phyloP scores from a whole-genome alignment of 345 rosid species.

The Psidium guajava region DNA sequence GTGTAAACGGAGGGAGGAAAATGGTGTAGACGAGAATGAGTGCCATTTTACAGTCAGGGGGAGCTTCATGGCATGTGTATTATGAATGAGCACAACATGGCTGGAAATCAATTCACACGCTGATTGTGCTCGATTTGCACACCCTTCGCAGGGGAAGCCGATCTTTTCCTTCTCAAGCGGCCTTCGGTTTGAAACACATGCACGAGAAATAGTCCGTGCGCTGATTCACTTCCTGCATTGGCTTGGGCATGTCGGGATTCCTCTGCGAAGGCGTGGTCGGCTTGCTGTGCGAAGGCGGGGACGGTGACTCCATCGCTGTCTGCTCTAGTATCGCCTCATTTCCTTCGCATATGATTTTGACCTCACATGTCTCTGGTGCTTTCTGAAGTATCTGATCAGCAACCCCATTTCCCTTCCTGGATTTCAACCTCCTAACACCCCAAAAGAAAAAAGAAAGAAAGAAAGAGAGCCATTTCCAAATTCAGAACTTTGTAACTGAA shows the following conservation, averaged over 20 bases:
- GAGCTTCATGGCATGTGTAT: background rate
- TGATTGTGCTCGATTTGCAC: background rate
- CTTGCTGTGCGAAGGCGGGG: background rate
- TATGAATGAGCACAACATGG: background rate
- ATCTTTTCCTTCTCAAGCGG: background rate
- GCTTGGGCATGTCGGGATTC: background rate
- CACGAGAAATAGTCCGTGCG: background rate
- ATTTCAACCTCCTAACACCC: slow-evolving; percentile 33
- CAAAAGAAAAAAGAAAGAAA: background rate
- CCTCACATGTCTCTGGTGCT: slow-evolving; percentile 42
- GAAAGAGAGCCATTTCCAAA: background rate
- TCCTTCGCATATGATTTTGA: slow-evolving; percentile 59
- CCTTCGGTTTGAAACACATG: slow-evolving; percentile 1
- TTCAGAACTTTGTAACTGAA: background rate
- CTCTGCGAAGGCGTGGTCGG: background rate
- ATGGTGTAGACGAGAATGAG: background rate
- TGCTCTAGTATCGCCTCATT: slow-evolving; percentile 28
- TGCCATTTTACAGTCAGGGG: background rate
- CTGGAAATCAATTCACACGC: background rate
- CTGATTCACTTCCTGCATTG: background rate
- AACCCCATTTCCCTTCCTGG: slow-evolving; percentile 38
- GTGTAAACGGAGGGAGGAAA: background rate
- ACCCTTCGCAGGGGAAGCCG: background rate
- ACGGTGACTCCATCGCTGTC: background rate
- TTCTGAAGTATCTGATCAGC: slow-evolving; percentile 40